Base-by-base conservation (phyloP, 179 eudicot genomes). In the Patellifolia procumbens region DNA sequence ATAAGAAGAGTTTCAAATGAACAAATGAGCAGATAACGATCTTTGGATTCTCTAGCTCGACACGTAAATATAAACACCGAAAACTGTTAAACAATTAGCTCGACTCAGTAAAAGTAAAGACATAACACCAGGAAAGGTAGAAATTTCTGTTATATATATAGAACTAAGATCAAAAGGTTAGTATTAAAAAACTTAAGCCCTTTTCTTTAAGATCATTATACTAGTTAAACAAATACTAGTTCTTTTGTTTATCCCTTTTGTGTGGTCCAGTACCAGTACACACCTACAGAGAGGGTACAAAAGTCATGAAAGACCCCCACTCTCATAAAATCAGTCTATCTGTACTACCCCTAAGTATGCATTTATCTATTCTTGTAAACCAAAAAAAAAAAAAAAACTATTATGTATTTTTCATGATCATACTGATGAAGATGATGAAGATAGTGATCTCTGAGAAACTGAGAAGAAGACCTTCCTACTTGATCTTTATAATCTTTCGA, bases 301-400 rank as follows among this genome's bases (percentile, higher is more conserved):
- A 86, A 78, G 85, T 88, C 75, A 84, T 80, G 77, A 85, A 79
- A 78, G 67, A 78, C 89, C 48, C 74, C 84, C 78, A 73, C 89
- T 83, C 88, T 55, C 85, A 81, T 83, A 81, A 81, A 84, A 76
- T 86, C 82, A 88, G 86, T 85, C 86, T 89, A 89, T 83, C 88
- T 86, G 89, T 89, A 84, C 89, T 89, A 84, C 89, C 83, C 86
- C 85, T 87, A 83, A 67, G 79, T 84, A 87, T 85, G 84, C 87
- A 84, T 83, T 68, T 77, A 86, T 84, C 86, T 88, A 85, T 85
- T 80, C 76, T 69, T 82, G 74, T 66, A 32, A 20, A 20, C 8
- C 0, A 7, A 46, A 35, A 62, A 39, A 65, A 67, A 56, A 13
- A 39, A n/a, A 60, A 74, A 68, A 74, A 66, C 58, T 67, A 74